Evolutionary conservation across 73 alveolate species (phyloP).

Genomic region (Diophrys appendiculata): DNA sequence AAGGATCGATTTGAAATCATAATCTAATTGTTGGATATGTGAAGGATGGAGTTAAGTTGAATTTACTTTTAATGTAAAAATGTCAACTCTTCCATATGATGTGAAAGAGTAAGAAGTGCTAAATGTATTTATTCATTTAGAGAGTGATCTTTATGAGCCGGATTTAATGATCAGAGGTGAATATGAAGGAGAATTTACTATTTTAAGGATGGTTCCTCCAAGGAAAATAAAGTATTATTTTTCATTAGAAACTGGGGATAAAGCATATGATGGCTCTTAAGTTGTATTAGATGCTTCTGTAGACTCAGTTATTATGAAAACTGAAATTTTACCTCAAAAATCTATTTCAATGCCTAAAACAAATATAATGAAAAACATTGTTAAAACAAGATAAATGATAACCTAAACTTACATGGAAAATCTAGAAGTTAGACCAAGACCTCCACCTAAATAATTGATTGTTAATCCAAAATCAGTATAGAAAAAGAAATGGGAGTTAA

Average conservation of each 20-base stretch:
- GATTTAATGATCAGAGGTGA: constrained; percentile 22
- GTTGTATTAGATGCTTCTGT: background rate
- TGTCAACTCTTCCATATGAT: constrained; percentile 15
- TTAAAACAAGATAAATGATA: constrained; percentile 13
- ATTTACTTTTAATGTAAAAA: constrained; percentile 64
- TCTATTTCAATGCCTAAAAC: constrained; percentile 40
- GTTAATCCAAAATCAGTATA: background rate
- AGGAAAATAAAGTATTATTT: constrained; percentile 43
- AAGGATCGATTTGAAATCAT: constrained; percentile 9
- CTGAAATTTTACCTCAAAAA: constrained; percentile 6
- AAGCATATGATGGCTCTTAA: background rate
- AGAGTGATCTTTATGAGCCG: constrained; percentile 36
- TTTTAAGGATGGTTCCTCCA: constrained; percentile 66
- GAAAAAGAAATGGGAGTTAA: background rate
- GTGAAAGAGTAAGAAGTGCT: constrained; percentile 19
- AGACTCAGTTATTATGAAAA: constrained; percentile 7
- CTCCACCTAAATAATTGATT: background rate
- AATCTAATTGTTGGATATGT: constrained; percentile 83
- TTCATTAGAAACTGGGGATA: constrained; percentile 24
- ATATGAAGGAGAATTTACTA: background rate
- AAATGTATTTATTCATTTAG: constrained; percentile 58
- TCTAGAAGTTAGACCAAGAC: constrained; percentile 34
- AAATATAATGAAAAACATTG: constrained; percentile 45
- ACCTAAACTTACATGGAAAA: constrained; percentile 13
- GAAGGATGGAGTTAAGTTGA: constrained; percentile 80